These are phyloP conservation scores for Boechera retrofracta DNA, from an alignment of 345 rosid genomes.

Conservation along the genomic window DNA sequence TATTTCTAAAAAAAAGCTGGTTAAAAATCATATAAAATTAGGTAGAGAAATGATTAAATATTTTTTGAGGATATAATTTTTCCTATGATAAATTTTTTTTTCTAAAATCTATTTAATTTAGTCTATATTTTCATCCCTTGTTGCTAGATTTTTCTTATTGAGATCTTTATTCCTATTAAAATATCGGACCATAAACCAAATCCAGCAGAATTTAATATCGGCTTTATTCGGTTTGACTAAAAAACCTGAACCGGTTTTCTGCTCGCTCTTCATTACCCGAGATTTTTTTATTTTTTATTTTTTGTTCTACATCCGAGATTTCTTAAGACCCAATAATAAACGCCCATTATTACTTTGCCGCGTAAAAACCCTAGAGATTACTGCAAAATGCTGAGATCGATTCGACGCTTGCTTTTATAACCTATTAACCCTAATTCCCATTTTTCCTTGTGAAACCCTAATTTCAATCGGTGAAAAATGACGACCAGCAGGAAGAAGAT, in stretches of 20 bases:
- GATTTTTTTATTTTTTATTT: neutral
- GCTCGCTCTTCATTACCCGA: neutral
- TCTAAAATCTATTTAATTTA: neutral
- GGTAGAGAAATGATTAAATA: neutral
- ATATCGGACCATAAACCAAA: neutral
- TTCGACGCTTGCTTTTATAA: too few relatives aligned
- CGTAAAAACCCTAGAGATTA: too few relatives aligned
- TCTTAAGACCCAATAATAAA: neutral
- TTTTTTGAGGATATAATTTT: too few relatives aligned
- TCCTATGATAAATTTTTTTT: too few relatives aligned
- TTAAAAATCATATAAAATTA: too few relatives aligned
- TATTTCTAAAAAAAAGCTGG: too few relatives aligned
- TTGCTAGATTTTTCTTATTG: neutral
- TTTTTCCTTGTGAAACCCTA: neutral
- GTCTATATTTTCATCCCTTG: neutral
- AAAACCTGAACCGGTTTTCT: neutral
- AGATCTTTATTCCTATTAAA: neutral
- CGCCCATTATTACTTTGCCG: neutral
- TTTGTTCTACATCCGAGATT: neutral
- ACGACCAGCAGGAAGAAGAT: conserved; percentile 57
- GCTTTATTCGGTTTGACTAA: neutral
- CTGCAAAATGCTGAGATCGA: too few relatives aligned
- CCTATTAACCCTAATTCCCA: too few relatives aligned
- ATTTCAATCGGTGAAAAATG: neutral
- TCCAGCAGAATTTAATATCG: neutral